These are phyloP conservation scores for Fusarium buharicum DNA, from an alignment of 2,329 filamentous ascomycete species.

Conservation along the genomic window DNA sequence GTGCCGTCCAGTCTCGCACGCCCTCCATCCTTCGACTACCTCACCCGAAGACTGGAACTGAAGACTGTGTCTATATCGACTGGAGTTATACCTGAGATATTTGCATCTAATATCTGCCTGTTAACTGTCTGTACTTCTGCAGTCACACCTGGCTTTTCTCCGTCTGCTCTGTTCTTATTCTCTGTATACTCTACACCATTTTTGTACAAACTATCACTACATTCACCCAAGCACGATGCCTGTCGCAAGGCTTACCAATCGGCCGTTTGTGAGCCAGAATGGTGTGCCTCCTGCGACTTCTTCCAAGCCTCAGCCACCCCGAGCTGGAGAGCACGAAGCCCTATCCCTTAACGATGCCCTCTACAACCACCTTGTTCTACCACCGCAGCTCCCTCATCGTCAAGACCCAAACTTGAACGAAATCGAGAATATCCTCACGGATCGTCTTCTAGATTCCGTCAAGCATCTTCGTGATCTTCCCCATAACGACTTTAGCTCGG, in stretches of 20 bases:
- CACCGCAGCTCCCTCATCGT: slow-evolving; percentile 37
- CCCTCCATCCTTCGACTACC: neutral
- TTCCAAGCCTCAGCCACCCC: neutral
- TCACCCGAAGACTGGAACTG: neutral
- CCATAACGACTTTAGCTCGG: slow-evolving; percentile 17
- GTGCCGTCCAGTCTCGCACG: neutral
- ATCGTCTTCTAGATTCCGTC: slow-evolving; percentile 28
- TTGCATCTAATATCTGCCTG: neutral
- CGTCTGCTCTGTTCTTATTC: neutral
- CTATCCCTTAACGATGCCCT: slow-evolving; percentile 33
- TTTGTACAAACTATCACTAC: neutral
- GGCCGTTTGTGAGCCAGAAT: neutral
- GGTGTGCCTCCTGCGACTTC: neutral
- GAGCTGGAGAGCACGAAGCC: slow-evolving; percentile 1
- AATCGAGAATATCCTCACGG: slow-evolving; percentile 28
- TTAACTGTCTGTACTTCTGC: neutral
- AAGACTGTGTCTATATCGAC: neutral
- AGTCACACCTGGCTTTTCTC: neutral
- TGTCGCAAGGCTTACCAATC: neutral
- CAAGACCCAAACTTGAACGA: slow-evolving; percentile 30
- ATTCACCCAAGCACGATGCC: neutral
- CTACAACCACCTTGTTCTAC: slow-evolving; percentile 42
- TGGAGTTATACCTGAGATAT: neutral
- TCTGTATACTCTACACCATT: neutral
- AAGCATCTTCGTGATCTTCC: slow-evolving; percentile 31